Evolutionary conservation across 192 early-diverging fungal species (phyloP).

Genomic region (Rhizophagus clarus): DNA sequence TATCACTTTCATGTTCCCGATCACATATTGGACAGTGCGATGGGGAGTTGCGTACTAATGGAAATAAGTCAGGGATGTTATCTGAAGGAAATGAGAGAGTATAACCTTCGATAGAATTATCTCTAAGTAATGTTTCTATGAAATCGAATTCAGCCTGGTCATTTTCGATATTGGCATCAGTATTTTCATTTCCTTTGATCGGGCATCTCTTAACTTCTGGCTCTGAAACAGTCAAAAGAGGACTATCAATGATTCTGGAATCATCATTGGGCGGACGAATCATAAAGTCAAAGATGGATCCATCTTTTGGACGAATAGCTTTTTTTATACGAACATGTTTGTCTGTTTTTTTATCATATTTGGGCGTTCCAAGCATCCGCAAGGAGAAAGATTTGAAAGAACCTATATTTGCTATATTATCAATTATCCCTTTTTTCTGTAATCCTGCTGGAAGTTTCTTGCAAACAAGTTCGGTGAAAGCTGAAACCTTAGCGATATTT

Average conservation of each 20-base stretch:
- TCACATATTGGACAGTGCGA: too few species aligned
- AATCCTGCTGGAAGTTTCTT: slow-evolving; percentile 3
- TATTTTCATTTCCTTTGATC: background rate
- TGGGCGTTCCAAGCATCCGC: slow-evolving; percentile 13
- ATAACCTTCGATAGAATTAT: background rate
- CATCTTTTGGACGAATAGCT: background rate
- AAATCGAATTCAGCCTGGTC: background rate
- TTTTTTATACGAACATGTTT: background rate
- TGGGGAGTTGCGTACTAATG: too few species aligned
- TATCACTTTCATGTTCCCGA: too few species aligned
- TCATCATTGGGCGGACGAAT: slow-evolving; percentile 15
- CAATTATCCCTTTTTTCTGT: slow-evolving; percentile 2
- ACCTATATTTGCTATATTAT: slow-evolving; percentile 11
- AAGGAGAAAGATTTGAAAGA: slow-evolving; percentile 6
- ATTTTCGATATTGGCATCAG: background rate
- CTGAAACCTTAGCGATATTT: too few species aligned
- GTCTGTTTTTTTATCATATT: background rate
- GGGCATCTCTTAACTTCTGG: background rate
- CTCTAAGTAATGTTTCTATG: background rate
- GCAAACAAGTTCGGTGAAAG: background rate
- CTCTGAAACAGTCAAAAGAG: slow-evolving; percentile 10
- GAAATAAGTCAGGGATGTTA: too few species aligned
- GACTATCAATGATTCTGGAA: background rate
- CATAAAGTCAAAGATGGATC: slow-evolving; percentile 5
- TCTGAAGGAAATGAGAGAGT: background rate